These are phyloP conservation scores for Solanum bulbocastanum DNA, from an alignment of 257 asterid species.

Conservation along the genomic window DNA sequence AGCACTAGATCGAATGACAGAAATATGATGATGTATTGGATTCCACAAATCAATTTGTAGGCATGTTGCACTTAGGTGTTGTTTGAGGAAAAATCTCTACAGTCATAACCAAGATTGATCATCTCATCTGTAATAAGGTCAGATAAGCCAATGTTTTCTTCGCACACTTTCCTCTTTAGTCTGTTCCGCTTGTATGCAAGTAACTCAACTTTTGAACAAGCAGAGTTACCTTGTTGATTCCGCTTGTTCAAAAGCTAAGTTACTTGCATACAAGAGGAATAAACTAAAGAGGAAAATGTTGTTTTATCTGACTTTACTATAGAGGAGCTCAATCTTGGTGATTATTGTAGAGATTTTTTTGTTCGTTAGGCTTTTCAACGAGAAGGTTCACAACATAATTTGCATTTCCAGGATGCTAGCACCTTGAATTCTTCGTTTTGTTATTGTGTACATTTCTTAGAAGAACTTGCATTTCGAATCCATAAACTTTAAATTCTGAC, in stretches of 20 bases:
- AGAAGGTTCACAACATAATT: no score
- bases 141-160: constrained; percentile 3
- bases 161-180: constrained; percentile 25
- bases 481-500: no score
- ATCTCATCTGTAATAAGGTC: constrained; percentile 14
- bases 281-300: no score
- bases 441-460: background rate
- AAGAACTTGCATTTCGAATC: no score
- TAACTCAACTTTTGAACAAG: background rate
- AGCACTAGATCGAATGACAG: constrained; percentile 9
- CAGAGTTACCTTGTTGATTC: background rate
- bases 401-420: no score
- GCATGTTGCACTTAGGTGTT: constrained; percentile 12
- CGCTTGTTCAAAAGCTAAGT: no score
- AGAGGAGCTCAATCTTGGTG: no score
- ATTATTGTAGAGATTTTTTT: no score
- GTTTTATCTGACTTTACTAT: no score
- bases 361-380: no score
- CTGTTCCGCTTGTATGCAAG: constrained; percentile 30
- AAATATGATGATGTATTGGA: constrained; percentile 11
- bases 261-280: no score
- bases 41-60: background rate
- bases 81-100: background rate
- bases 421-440: background rate
- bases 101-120: constrained; percentile 7